Base-by-base conservation (phyloP, 2,329 filamentous ascomycete genomes). In the Verticillium tricorpus region DNA sequence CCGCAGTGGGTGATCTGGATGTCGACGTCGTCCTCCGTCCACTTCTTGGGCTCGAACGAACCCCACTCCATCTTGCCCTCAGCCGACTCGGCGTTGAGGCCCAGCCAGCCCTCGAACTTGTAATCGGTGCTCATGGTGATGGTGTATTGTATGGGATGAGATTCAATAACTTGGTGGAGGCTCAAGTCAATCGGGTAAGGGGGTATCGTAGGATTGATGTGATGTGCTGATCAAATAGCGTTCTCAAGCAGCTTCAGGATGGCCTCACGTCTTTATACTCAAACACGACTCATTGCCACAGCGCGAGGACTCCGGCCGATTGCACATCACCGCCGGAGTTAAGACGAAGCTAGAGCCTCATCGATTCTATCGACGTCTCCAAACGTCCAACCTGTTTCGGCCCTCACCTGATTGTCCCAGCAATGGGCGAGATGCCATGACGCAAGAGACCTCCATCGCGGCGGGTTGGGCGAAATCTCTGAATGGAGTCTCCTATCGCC, bases 1-100 rank as follows among this genome's bases (percentile, higher is more conserved):
- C 87, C 87, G 68, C 85, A 89, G 75, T 89, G 85, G 1, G 84
- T 83, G 65, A 90, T 76, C 68, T 83, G 78, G 67, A 90, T 86
- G 68, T 90, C 87, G 59, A 90, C 73, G 66, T 89, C 86, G 31
- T 79, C 82, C 70, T 89, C 87, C 58, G 86, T 82, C 82, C 85
- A 89, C 12, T 74, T 73, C 77, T 89, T 89, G 28, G 85, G 85
- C 71, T 85, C 78, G 60, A 82, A 89, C 61, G 82, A 74, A 39
- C 74, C 74, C 82, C 82, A 85, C n/a, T 76, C 69, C 82, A 85
- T 83, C 57, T 84, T 82, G 57, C 82, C 82, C 5, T 82, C 69
- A 61, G 70, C 74, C 22, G 78, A 70, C 2, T 74, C 72, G 7
- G 73, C 66, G 61, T 74, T 71, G 45, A 74, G 70, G 66, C 79